Evolutionary conservation across 73 alveolate species (phyloP), one percentile per base, ranked within the genome.

Genomic region (Paramecium primaurelia): DNA sequence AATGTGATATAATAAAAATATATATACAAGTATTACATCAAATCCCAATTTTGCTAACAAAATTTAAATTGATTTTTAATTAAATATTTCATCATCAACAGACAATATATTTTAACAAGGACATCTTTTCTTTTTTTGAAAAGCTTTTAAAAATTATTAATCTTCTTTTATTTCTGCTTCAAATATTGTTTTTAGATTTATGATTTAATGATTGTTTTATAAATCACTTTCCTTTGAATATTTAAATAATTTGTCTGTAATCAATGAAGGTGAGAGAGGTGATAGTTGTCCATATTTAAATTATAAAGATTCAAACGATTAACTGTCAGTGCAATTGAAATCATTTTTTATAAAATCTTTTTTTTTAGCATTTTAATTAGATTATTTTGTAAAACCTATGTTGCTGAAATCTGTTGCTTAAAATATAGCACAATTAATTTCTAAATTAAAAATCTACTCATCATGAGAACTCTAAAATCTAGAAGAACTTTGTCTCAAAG

Each of bases 31-130:
- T 64, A 64, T 25, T 3, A 64, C 84, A 64, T 64, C 28, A 14
- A 64, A 28, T 8, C 84, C 84, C 10, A 64, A 12, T 64, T 64
- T 64, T 51, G 28, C 42, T 42, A 64, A 64, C 9, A 64, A 64
- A 28, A 64, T 64, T 64, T 64, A 18, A 64, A 64, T 64, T 25
- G 84, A 64, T 64, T 34, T 64, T 28, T 64, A 64, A 64, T 64
- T 64, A 34, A 64, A 64, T 25, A 64, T 64, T 64, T 64, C 84
- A 64, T 64, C 84, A 28, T 64, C 84, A 28, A 75, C 88, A 10
- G 88, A 75, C 26, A 75, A 75, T 1, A 75, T 5, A 26, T 38
- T 42, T 38, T 36, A 18, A 42, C 88, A 75, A 36, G 38, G 12
- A 42, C 88, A 75, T 75, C 40, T 75, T 16, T 75, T 75, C 59